phyloP scores from a whole-genome alignment of 495 filamentous ascomycete genomes.

The Xylaria nigripes region DNA sequence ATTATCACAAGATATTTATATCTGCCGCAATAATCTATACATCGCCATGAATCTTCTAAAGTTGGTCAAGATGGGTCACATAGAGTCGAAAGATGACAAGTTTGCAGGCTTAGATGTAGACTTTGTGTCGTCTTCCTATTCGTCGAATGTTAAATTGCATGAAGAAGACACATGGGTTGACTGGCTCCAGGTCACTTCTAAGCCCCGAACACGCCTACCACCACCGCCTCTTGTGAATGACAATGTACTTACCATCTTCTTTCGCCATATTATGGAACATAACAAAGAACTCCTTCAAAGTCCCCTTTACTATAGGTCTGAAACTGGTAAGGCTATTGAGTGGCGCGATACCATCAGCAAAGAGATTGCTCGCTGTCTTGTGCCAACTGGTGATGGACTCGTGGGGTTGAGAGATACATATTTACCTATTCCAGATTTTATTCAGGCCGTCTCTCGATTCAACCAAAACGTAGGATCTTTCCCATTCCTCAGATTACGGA shows the following conservation, averaged over 20 bases:
- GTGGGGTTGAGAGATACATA: not conserved
- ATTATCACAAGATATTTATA: no score
- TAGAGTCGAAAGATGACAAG: no score
- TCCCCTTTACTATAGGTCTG: not conserved
- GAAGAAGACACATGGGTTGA: not conserved
- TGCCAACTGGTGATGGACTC: not conserved
- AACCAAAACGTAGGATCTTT: not conserved
- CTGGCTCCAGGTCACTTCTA: not conserved
- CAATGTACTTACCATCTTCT: not conserved
- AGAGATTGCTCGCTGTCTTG: not conserved
- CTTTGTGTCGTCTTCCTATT: not conserved
- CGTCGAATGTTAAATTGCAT: not conserved
- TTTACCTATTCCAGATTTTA: not conserved
- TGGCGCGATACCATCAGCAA: not conserved
- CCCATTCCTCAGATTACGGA: not conserved
- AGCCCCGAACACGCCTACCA: not conserved
- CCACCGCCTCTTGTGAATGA: not conserved
- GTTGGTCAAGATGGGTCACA: no score
- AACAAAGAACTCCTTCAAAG: not conserved
- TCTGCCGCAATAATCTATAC: no score
- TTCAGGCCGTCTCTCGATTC: not conserved
- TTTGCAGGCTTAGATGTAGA: no score
- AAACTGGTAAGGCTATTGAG: not conserved
- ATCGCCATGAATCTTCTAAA: no score
- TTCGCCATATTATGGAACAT: no score